Evolutionary conservation across 805 yeast genomes (phyloP).

Genomic region (Zygoascus bituminiphila): DNA sequence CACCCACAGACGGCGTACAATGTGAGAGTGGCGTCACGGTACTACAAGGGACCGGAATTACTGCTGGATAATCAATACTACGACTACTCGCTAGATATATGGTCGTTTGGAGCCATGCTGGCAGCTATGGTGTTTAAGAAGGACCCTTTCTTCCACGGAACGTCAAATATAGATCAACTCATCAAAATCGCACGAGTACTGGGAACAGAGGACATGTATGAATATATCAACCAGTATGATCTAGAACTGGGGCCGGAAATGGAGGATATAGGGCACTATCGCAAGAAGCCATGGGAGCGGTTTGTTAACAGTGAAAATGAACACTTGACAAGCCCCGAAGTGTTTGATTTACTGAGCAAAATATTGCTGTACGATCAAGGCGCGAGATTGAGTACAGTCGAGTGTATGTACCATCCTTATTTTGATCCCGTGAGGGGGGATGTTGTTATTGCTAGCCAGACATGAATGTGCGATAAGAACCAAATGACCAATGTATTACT

Average conservation of each 20-base stretch:
- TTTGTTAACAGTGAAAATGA: conserved; percentile 66
- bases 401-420: conserved; percentile 73
- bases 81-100: conserved; percentile 81
- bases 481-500: neutral
- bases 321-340: conserved; percentile 59
- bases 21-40: conserved; percentile 85
- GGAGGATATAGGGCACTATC: conserved; percentile 71
- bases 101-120: conserved; percentile 89
- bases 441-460: neutral
- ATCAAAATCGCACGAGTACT: conserved; percentile 83
- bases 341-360: conserved; percentile 68
- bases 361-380: conserved; percentile 79
- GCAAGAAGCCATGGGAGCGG: conserved; percentile 74
- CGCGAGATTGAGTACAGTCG: conserved; percentile 78
- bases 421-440: conserved; percentile 35
- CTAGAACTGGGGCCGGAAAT: conserved; percentile 67
- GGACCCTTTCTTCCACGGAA: conserved; percentile 90
- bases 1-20: conserved; percentile 86
- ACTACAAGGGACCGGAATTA: conserved; percentile 87
- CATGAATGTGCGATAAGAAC: neutral
- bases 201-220: conserved; percentile 69
- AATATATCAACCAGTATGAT: conserved; percentile 60
- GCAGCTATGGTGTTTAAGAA: conserved; percentile 82
- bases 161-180: conserved; percentile 83
- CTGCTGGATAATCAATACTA: conserved; percentile 74